Evolutionary conservation across 2,329 filamentous ascomycete species (phyloP), one percentile per base, ranked within the genome.

Genomic region (Podosphaera aphanis): DNA sequence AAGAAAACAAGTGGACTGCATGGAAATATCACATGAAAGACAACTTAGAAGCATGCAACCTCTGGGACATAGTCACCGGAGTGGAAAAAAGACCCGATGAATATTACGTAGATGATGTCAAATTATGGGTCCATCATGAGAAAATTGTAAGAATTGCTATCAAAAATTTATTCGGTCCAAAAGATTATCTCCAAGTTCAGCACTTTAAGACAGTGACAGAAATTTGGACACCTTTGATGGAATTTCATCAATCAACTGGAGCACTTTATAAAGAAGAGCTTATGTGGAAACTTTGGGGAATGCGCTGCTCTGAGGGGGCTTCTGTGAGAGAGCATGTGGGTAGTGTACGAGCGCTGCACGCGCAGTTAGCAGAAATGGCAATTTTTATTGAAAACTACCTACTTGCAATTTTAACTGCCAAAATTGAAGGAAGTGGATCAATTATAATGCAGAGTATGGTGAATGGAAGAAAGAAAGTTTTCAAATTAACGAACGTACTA

Each of bases 361-460:
- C n/a, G 25, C n/a, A 43, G 18, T 33, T 31, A 33, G 25, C 41
- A 29, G 41, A 43, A 19, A 29, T 43, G n/a, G 41, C 23, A 2
- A 43, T 43, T 43, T 16, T 43, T 43, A 31, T 43, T 11, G 27
- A 43, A 43, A 19, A 43, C n/a, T 31, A 43, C 18, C n/a, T 43
- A 18, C 41, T 43, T n/a, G 25, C 25, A 11, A 31, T 43, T 19
- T 15, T 33, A 10, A 43, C 41, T 5, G 23, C 41, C 8, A 20
- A 4, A 43, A 16, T 43, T 4, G 25, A 43, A 43, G 41, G 41
- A 16, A 31, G 1, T 11, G 41, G 41, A 16, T 5, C 16, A 16
- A 15, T 43, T 18, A 3, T 29, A 8, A 43, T 43, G 41, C 23
- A 11, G 31, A 25, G 41, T 29, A 3, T 11, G 8, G 19, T 43